Percentiles rank a stretch among this genome's conserved stretches.
Conservation (phyloP, 306 rosid genomes). For the Corylus heterophylla region DNA sequence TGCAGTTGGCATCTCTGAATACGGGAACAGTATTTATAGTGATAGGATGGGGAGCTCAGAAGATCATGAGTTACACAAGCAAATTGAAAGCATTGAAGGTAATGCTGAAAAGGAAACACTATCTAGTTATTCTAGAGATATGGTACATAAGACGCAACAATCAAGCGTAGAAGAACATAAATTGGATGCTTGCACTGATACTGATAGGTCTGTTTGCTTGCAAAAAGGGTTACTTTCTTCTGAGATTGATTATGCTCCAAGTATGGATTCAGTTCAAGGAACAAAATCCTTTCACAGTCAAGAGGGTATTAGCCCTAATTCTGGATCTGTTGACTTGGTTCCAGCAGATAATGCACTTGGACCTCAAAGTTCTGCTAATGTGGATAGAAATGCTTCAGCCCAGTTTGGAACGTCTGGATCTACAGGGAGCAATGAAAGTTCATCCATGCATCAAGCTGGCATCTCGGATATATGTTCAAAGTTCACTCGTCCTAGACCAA, state of each 20-base stretch:
- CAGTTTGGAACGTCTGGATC: not conserved
- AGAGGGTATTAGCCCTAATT: not conserved
- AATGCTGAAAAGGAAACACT: not conserved
- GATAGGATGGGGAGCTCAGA: conserved; percentile 3
- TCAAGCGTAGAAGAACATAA: not conserved
- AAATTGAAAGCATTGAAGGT: not conserved
- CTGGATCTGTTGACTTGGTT: not conserved
- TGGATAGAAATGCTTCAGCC: not conserved
- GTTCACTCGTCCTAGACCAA: not conserved
- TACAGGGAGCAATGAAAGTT: not conserved
- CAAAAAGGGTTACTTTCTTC: not conserved
- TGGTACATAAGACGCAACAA: not conserved
- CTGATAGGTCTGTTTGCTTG: not conserved
- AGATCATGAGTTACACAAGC: not conserved
- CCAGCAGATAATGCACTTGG: conserved; percentile 3
- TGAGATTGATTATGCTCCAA: not conserved
- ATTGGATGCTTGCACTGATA: not conserved
- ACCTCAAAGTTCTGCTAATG: not conserved
- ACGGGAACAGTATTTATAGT: not conserved
- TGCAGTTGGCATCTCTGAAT: not conserved
- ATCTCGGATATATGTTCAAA: not conserved
- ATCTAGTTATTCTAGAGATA: not conserved
- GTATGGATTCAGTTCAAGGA: not conserved
- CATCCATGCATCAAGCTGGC: not conserved
- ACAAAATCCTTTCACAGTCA: not conserved